Evolutionary conservation across 2,329 filamentous ascomycete genomes (phyloP), one percentile per base, ranked within the genome.

Genomic region (Cladosporium sp.): DNA sequence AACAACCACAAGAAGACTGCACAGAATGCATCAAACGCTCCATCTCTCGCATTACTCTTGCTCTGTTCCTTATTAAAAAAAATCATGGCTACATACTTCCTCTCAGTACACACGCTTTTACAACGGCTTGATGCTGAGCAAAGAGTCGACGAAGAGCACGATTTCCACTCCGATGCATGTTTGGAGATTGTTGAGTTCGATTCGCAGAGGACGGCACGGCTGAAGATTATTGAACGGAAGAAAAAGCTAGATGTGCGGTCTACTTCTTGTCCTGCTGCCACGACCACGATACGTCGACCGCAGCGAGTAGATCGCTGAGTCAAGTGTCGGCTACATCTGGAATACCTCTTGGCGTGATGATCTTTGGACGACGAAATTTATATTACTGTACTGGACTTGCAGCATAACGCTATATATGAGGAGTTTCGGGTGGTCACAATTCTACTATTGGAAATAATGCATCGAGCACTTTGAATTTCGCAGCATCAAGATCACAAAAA

Each of bases 41-140:
- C 29, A 12, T 6, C 28, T 21, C 5, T 29, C 5, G 18, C 52
- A 33, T n/a, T n/a, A 21, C 40, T 21, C 3, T 21, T 21, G 40
- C 21, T 46, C 21, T 46, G 40, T 11, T 44, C 21, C 18, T 21
- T 8, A 21, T 12, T 21, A 12, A 40, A 10, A 40, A 10, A 57
- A 11, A 62, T 10, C 23, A 62, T 67, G 60, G 40, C 62, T 16
- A 65, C 62, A 14, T 59, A 58, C 29, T 50, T 29, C 40, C 6
- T 65, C 31, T 59, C 62, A 11, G 10, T 65, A 12, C 53, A 65
- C 21, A 28, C 16, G 2, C 62, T 65, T 5, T n/a, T 40, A 7
- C 55, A 26, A 6, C 37, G 52, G 18, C 52, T 55, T 35, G 18
- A 26, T 50, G 11, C 40, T n/a, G 16, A 40, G 23, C 16, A 26